Evolutionary conservation across 2,329 filamentous ascomycete genomes (phyloP).

Genomic region (Akanthomyces lecanii): DNA sequence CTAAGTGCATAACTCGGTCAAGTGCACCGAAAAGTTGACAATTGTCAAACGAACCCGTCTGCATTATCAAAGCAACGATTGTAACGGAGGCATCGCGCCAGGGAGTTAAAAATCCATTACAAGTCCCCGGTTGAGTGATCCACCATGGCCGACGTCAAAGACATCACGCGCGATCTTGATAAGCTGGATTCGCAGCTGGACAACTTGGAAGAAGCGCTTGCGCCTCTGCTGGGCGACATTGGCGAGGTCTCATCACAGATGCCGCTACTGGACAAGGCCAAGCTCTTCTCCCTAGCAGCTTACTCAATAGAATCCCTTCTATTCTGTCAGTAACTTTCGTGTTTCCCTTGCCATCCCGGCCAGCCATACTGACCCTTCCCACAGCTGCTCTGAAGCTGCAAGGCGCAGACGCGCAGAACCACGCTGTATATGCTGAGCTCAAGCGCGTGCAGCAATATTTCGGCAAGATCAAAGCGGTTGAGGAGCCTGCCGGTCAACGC

Average conservation of each 20-base stretch:
- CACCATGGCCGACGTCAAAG: constrained; percentile 41
- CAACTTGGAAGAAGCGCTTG: constrained; percentile 67
- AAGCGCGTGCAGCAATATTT: constrained; percentile 87
- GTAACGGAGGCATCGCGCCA: not conserved
- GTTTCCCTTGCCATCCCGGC: no score
- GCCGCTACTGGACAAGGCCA: constrained; percentile 90
- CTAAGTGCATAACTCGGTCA: constrained; percentile 14
- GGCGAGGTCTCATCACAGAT: constrained; percentile 69
- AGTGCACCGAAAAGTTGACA: constrained; percentile 10
- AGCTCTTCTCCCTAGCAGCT: constrained; percentile 81
- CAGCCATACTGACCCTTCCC: constrained; percentile 1
- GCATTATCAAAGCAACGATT: not conserved
- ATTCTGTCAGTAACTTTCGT: constrained; percentile 58
- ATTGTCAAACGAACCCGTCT: not conserved
- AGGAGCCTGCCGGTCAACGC: constrained; percentile 56
- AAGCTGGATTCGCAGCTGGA: constrained; percentile 76
- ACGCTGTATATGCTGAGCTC: constrained; percentile 81
- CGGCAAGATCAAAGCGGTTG: constrained; percentile 77
- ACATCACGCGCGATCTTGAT: constrained; percentile 65
- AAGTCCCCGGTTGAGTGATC: not conserved
- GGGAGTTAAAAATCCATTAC: not conserved
- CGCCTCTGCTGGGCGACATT: constrained; percentile 67
- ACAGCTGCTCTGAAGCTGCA: constrained; percentile 70
- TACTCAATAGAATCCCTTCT: constrained; percentile 89
- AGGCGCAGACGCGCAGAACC: constrained; percentile 74